Base-by-base conservation (phyloP, 768 basidiomycete genomes). In the Lactarius vividus region DNA sequence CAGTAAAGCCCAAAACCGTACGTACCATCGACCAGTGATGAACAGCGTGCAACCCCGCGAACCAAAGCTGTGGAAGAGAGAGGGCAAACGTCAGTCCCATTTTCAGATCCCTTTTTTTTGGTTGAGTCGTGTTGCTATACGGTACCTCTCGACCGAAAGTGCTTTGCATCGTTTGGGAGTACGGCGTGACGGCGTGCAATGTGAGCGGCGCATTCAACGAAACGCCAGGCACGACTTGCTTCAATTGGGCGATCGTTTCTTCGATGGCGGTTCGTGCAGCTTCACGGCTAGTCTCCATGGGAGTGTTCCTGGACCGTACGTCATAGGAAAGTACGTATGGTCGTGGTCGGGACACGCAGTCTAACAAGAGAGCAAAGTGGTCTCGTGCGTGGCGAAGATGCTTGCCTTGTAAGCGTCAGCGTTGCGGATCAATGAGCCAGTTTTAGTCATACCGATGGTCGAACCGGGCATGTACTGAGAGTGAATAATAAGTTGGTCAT, bases 11-110 rank as follows among this genome's bases (percentile, higher is more conserved):
- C 37, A 5, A 31, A 26, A 16, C 71, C 83, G 70, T 73, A 91
- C 90, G 70, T 73, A 91, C 90, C 89, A 92, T 92, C 23, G 91
- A 92, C 91, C 91, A 94, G 73, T 94, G 92, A 76, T 94, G 92
- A 29, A 94, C 88, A 52, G 92, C 92, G 72, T 94, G 92, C 37
- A 94, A 77, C 28, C 82, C 86, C n/a, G 86, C 84, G 74, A 94
- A 94, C 92, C 92, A 94, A 20, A 94, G 77, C 91, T 93, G 37
- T 15, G 52, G 40, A 52, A 26, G 65, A 49, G 13, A 56, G 52
- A 39, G 18, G 64, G 35, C 13, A 13, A 37, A 39, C 7, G 57
- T 57, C n/a, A 57, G 35, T 39, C 35, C 29, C 11, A 35, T 57
- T 39, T 56, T 56, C 3, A 13, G 3, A 16, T 23, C 20, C 23